These are phyloP conservation scores for Didymella sp. DNA, from an alignment of 2,329 filamentous ascomycete genomes.

Conservation along the genomic window DNA sequence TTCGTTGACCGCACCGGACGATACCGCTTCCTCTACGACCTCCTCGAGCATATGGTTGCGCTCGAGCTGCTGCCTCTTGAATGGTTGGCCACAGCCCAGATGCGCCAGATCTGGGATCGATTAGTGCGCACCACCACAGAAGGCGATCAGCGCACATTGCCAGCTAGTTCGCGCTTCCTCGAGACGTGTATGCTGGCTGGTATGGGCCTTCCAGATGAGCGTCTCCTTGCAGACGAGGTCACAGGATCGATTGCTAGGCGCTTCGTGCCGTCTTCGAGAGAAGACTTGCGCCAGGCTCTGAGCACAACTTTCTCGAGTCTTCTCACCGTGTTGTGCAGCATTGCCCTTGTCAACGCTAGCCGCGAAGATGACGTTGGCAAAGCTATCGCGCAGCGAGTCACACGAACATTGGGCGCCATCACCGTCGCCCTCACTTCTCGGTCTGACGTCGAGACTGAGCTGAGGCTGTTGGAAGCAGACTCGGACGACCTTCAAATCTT, in stretches of 20 bases:
- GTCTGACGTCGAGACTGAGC: slow-evolving; percentile 31
- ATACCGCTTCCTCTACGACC: slow-evolving; percentile 44
- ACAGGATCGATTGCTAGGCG: slow-evolving; percentile 28
- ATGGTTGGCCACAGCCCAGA: slow-evolving; percentile 48
- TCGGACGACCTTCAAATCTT: slow-evolving; percentile 38
- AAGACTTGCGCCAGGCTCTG: slow-evolving; percentile 42
- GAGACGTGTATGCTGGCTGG: slow-evolving; percentile 40
- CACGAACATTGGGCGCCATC: slow-evolving; percentile 34
- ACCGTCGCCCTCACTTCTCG: slow-evolving; percentile 35
- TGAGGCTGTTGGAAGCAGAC: slow-evolving; percentile 33
- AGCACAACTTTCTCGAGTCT: slow-evolving; percentile 47
- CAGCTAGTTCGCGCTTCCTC: slow-evolving; percentile 39
- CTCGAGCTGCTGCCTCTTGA: slow-evolving; percentile 47
- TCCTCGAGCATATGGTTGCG: slow-evolving; percentile 44
- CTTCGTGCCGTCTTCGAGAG: slow-evolving; percentile 34
- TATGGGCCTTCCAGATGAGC: slow-evolving; percentile 38
- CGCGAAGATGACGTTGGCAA: slow-evolving; percentile 27
- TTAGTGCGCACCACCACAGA: slow-evolving; percentile 44
- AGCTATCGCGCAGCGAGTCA: slow-evolving; percentile 26
- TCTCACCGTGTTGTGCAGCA: slow-evolving; percentile 44
- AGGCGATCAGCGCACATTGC: slow-evolving; percentile 34
- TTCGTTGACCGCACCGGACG: slow-evolving; percentile 42
- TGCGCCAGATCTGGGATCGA: slow-evolving; percentile 47
- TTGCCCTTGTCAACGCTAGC: slow-evolving; percentile 36
- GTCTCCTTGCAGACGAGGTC: slow-evolving; percentile 28